Percentiles rank a stretch among this genome's conserved stretches.
These are phyloP conservation scores for Euphorbia schlechtendalii DNA, from an alignment of 441 rosid genomes.

Conservation along the genomic window DNA sequence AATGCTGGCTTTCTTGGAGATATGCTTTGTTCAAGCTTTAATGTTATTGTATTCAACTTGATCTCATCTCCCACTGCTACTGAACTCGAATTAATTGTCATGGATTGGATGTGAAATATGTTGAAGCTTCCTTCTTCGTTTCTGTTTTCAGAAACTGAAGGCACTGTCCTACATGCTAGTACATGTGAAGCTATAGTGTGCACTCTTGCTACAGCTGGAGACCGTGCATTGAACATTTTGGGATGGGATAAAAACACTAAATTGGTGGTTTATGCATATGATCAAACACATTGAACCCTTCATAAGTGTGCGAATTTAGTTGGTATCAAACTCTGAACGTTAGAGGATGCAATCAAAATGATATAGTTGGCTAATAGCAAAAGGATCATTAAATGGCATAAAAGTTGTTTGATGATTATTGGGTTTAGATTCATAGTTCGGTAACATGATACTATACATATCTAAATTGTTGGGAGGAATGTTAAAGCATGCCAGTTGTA, in stretches of 20 bases:
- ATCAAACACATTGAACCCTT: slow-evolving; percentile 30
- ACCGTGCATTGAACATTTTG: slow-evolving; percentile 3
- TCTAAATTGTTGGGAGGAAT: too few species aligned
- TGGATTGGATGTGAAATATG: slow-evolving; percentile 31
- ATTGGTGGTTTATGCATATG: slow-evolving; percentile 31
- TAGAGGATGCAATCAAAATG: too few species aligned
- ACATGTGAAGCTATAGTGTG: slow-evolving; percentile 29
- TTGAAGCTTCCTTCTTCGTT: slow-evolving; percentile 27
- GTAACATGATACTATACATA: too few species aligned
- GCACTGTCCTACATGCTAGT: slow-evolving; percentile 28
- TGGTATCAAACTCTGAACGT: slow-evolving; percentile 26
- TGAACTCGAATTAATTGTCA: slow-evolving; percentile 25
- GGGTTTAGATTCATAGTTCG: too few species aligned
- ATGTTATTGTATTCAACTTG: slow-evolving; percentile 32
- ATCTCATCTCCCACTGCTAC: slow-evolving; percentile 23
- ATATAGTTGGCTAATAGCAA: too few species aligned
- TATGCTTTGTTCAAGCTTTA: slow-evolving; percentile 31
- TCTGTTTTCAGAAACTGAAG: slow-evolving; percentile 30
- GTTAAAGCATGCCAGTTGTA: too few species aligned
- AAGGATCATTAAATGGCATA: too few species aligned
- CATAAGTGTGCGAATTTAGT: slow-evolving; percentile 22
- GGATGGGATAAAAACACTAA: slow-evolving; percentile 18
- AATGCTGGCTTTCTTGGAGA: slow-evolving; percentile 29
- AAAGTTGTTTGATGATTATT: too few species aligned
- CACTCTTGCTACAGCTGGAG: slow-evolving; percentile 30